A percentile compares a stretch with the other conserved stretches of the same genome.
Conservation (phyloP, 257 asterid genomes). For the Nemophila menziesii region DNA sequence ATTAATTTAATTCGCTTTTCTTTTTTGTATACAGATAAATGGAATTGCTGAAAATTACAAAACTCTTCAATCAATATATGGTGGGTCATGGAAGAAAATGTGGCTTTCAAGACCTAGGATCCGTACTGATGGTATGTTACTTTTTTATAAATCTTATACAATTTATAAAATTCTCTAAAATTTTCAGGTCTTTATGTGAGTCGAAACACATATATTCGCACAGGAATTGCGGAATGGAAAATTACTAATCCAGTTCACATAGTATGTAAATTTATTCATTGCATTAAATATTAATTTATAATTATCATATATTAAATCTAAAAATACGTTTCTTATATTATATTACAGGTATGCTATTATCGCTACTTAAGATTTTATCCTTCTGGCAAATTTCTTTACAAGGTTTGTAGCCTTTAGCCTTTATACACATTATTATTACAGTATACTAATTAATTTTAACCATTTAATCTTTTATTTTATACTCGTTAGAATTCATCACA, state of each 20-base stretch:
- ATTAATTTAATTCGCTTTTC: slow-evolving; percentile 3
- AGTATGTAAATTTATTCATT: slow-evolving; percentile 32
- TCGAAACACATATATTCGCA: slow-evolving; percentile 88
- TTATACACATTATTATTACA: not conserved
- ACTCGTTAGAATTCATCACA: slow-evolving; percentile 66
- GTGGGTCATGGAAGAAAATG: slow-evolving; percentile 98
- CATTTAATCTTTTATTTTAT: not conserved
- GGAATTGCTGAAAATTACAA: slow-evolving; percentile 66
- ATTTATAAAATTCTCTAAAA: not conserved
- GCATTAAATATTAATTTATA: no score
- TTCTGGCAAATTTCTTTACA: slow-evolving; percentile 87
- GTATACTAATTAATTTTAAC: not conserved
- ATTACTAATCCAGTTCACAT: slow-evolving; percentile 84
- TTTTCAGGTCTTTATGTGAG: slow-evolving; percentile 78
- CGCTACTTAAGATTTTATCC: slow-evolving; percentile 90
- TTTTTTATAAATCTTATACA: not conserved
- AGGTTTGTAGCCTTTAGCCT: slow-evolving; percentile 51
- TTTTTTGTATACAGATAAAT: slow-evolving; percentile 27
- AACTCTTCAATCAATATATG: slow-evolving; percentile 49
- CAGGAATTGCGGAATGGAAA: slow-evolving; percentile 91
- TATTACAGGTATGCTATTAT: slow-evolving; percentile 82
- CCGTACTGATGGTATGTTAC: slow-evolving; percentile 71
- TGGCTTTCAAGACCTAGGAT: slow-evolving; percentile 94
- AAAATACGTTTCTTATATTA: slow-evolving; percentile 4
- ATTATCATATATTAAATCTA: not conserved